Base-by-base conservation (phyloP, 306 rosid species). In the Acacia crassicarpa region DNA sequence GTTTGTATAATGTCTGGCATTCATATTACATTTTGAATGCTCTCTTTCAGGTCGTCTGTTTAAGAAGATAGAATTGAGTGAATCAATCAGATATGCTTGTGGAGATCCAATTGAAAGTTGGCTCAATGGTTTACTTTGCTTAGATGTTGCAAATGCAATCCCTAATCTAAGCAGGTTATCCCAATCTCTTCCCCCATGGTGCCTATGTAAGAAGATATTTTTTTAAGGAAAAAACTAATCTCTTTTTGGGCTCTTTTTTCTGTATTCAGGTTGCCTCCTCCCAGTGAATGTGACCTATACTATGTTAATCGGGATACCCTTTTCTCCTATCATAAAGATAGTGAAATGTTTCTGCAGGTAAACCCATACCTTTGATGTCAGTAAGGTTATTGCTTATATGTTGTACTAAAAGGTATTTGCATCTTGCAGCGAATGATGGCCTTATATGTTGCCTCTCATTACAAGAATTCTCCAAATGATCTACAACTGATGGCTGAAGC, bases 391-490 rank as follows among this genome's bases (percentile, higher is more conserved):
- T 43, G 35, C 76, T 76, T 67, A 77, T 61, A 58, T 77, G 72
- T 3, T 66, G 72, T 76, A 51, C 79, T 85, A 43, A 91, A 27
- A 5, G 68, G 38, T 80, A 66, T 78, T 85, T 79, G 59, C 63
- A 80, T 77, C 62, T 83, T 82, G 78, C 93, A 95, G 99, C 90
- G 99, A 80, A 95, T 95, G 99, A 93, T 95, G 99, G 94, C 99
- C 40, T 89, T 95, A 25, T 95, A 92, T 78, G 99, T 95, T 87
- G 91, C 99, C 56, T 93, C 99, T 46, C 98, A 93, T 88, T 95
- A 95, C 94, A 95, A 93, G 85, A 95, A 93, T 89, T 93, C 99
- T 82, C 99, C 99, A 35, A 95, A 95, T 81, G 99, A 95, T 88
- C 86, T 95, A 75, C 99, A 95, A 86, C 84, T 95, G 79, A 92